Evolutionary conservation across 2,329 filamentous ascomycete genomes (phyloP).

Genomic region (Cordyceps cicadae): DNA sequence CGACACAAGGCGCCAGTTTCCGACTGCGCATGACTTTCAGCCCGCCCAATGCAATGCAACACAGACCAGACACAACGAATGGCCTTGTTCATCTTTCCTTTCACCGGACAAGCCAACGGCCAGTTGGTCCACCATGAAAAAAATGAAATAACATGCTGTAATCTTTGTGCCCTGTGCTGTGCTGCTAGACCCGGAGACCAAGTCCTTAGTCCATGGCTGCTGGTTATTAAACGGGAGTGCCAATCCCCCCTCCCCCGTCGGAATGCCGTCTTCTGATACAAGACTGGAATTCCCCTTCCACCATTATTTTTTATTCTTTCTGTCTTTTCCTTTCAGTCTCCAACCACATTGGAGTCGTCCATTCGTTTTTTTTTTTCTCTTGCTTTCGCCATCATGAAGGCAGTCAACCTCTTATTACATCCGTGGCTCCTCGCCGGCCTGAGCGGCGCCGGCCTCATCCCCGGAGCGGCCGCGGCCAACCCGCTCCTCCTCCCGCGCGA

Average conservation of each 20-base stretch:
- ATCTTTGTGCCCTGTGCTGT: background rate
- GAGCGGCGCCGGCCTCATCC: background rate
- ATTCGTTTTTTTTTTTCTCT: background rate
- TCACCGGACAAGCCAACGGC: background rate
- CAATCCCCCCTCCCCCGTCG: background rate
- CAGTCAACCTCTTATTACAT: background rate
- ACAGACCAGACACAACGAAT: background rate
- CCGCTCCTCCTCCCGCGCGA: background rate
- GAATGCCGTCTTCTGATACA: background rate
- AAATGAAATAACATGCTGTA: background rate
- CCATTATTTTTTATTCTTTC: background rate
- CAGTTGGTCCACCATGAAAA: background rate
- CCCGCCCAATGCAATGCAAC: background rate
- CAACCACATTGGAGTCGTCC: no score
- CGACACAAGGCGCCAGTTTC: background rate
- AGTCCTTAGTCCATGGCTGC: background rate
- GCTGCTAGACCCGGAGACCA: background rate
- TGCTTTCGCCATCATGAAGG: background rate
- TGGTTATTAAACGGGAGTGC: background rate
- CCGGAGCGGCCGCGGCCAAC: background rate
- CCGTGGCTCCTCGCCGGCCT: slow-evolving; percentile 2
- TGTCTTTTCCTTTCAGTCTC: background rate
- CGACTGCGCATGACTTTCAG: background rate
- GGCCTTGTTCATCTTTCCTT: background rate
- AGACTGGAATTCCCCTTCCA: no score